phyloP scores from a whole-genome alignment of 148 eudicot species.

The Pouteria glomerata region DNA sequence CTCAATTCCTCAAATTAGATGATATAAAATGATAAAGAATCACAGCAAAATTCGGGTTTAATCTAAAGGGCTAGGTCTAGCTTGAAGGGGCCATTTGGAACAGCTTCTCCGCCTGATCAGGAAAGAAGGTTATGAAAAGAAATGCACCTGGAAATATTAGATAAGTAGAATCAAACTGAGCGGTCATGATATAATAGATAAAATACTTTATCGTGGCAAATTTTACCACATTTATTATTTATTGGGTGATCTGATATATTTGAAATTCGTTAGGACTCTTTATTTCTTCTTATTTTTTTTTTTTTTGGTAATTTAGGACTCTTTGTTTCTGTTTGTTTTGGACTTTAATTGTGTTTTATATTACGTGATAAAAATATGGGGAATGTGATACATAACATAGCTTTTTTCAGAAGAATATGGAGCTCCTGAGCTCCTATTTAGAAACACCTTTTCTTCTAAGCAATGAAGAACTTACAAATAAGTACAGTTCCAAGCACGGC shows the following conservation, averaged over 20 bases:
- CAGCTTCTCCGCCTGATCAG: conserved; percentile 78
- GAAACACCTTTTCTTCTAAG: background rate
- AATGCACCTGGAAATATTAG: conserved; percentile 45
- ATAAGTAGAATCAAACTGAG: background rate
- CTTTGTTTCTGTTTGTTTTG: no score
- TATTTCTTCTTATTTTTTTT: no score
- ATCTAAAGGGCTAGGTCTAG: conserved; percentile 29
- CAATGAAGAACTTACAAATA: conserved; percentile 48
- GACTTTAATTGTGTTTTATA: no score
- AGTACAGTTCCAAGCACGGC: conserved; percentile 91
- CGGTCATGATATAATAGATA: background rate
- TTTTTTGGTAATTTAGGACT: no score
- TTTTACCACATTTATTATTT: no score
- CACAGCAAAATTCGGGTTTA: conserved; percentile 5
- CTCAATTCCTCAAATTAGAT: background rate
- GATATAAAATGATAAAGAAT: background rate
- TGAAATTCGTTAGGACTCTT: no score
- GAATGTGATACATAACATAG: background rate
- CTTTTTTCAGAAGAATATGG: background rate
- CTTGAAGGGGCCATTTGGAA: conserved; percentile 45
- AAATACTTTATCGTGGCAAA: no score
- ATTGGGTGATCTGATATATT: no score
- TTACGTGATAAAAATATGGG: no score
- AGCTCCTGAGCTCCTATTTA: background rate
- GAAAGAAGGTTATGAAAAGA: conserved; percentile 72